Conservation (phyloP, 129 eudicot genomes). For the Solidago caesia region DNA sequence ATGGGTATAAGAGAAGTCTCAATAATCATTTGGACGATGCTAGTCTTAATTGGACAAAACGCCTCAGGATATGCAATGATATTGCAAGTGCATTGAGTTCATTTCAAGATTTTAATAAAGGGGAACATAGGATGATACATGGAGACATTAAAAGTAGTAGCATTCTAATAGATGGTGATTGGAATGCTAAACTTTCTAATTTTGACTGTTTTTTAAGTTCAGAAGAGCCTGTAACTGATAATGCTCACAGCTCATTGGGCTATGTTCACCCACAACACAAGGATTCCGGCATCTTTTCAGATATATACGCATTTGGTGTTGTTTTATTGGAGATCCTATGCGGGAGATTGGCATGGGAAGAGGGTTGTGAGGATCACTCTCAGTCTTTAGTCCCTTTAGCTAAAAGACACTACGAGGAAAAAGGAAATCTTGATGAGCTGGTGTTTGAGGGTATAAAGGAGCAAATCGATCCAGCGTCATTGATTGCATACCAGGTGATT, state of each 20-base stretch:
- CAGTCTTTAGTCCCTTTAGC: neutral
- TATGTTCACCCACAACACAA: too few relatives aligned
- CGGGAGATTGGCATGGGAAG: neutral
- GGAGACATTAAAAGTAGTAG: neutral
- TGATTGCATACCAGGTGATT: neutral
- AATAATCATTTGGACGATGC: neutral
- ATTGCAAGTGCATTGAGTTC: too few relatives aligned
- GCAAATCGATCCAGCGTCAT: neutral
- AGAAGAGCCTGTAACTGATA: too few relatives aligned
- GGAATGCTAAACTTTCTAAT: neutral
- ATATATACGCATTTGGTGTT: too few relatives aligned
- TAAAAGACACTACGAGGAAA: neutral
- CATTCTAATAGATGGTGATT: neutral
- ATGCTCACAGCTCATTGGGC: too few relatives aligned
- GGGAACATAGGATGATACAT: neutral
- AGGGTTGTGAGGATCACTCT: neutral
- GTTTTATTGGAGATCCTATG: neutral
- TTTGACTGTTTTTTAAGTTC: too few relatives aligned
- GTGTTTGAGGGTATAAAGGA: neutral
- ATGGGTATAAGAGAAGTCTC: neutral
- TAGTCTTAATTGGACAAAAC: neutral
- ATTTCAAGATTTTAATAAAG: too few relatives aligned
- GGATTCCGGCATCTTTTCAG: too few relatives aligned
- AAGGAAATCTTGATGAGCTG: neutral
- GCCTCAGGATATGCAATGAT: neutral